Percentiles rank a stretch among this genome's conserved stretches.
Evolutionary conservation across 345 rosid species (phyloP).

Genomic region (Eucalyptus leucophloia): DNA sequence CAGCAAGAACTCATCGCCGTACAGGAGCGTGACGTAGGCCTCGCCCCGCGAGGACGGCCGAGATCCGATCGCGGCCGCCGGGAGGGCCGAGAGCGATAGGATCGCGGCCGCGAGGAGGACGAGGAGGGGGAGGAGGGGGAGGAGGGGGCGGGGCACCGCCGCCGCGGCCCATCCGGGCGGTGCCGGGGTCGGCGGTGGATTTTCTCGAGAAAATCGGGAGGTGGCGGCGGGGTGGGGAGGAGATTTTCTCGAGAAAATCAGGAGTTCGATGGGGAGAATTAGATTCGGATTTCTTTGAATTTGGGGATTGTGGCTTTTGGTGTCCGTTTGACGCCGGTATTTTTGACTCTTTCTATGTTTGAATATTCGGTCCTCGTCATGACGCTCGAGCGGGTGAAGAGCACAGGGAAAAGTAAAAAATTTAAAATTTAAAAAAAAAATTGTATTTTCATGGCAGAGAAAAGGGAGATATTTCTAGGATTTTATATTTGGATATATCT

Average conservation of each 20-base stretch:
- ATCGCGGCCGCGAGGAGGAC: slow-evolving; percentile 12
- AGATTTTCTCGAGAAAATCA: slow-evolving; percentile 12
- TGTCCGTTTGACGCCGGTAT: neutral
- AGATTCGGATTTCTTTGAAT: neutral
- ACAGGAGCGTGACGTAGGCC: slow-evolving; percentile 81
- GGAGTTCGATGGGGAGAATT: neutral
- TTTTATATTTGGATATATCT: neutral
- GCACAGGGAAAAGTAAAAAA: neutral
- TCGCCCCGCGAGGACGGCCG: slow-evolving; percentile 12
- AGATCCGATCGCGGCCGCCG: slow-evolving; percentile 19
- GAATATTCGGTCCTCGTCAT: neutral
- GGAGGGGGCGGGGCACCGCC: neutral
- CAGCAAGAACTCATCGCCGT: slow-evolving; percentile 89
- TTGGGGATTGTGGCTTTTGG: neutral
- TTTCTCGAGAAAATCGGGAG: slow-evolving; percentile 14
- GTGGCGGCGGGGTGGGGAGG: neutral
- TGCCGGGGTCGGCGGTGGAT: neutral
- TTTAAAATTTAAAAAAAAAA: too few relatives aligned
- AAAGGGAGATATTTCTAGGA: neutral
- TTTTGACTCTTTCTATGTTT: neutral
- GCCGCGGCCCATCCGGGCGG: neutral
- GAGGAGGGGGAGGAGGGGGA: slow-evolving; percentile 11
- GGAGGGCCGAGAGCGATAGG: slow-evolving; percentile 11
- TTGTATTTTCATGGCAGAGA: neutral
- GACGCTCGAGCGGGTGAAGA: neutral